Evolutionary conservation across 768 basidiomycete species (phyloP), one percentile per base, ranked within the genome.

Genomic region (Thelephora aurantiotincta): DNA sequence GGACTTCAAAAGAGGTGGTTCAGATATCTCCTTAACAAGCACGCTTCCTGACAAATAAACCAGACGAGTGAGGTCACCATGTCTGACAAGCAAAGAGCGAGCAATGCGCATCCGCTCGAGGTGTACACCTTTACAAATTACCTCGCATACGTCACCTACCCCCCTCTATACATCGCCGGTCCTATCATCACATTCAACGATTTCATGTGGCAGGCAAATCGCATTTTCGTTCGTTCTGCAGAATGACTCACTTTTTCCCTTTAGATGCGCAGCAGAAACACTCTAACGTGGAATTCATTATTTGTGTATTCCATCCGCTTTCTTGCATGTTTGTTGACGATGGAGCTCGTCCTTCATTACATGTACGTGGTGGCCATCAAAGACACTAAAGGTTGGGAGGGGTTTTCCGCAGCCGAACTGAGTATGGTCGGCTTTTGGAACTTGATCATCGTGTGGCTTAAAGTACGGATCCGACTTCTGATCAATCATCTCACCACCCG

Each of bases 301-400:
- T 48, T 75, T 12, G 54, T 72, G 18, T 96, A 96, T 57, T 60
- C 76, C 1, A 42, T 77, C 26, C 82, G 94, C 13, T 92, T 94
- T 60, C 43, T 82, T 4, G 58, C 68, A 41, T 82, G 75, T 50
- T 61, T 91, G 13, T 57, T 93, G 33, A 85, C 80, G 4, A 96
- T 97, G 87, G 96, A 98, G 62, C 65, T 82, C 43, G 74, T 96
- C 35, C 70, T 93, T 35, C 96, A 99, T 59, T 89, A 75, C 61
- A 96, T 97, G 85, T 92, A 96, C 56, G 83, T 96, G 23, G 90
- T 94, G 16, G 94, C 93, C 2, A 94, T 97, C 67, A 97, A 97
- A 63, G 89, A 94, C 53, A 68, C 73, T 0, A 77, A 75, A 43
- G 85, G 86, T 1, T 97, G 93, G 94, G 53, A 59, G 3, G 86